A percentile compares a stretch with the other conserved stretches of the same genome.
These are phyloP conservation scores for Capsicum pubescens DNA, from an alignment of 257 asterid species.

Conservation along the genomic window DNA sequence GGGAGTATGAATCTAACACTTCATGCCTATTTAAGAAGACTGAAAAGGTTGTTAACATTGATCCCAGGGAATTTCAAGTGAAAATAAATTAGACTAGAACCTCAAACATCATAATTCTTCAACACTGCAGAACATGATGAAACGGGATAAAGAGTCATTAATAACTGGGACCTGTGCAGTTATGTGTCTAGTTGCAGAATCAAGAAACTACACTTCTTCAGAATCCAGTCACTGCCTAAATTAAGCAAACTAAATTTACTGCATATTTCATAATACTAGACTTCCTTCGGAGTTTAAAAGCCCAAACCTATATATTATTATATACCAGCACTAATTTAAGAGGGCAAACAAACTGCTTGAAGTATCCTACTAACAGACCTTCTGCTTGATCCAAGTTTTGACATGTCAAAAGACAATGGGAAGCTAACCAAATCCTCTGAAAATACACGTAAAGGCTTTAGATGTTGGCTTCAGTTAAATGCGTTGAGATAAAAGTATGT, in stretches of 20 bases:
- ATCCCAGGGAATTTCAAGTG: background rate
- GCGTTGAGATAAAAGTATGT: slow-evolving; percentile 51
- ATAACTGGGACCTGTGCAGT: background rate
- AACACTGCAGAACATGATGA: background rate
- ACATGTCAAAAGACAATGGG: background rate
- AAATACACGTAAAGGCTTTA: background rate
- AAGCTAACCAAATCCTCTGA: background rate
- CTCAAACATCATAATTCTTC: background rate
- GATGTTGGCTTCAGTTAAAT: slow-evolving; percentile 39
- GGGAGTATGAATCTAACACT: too few relatives aligned
- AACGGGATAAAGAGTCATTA: background rate
- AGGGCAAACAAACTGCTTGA: background rate
- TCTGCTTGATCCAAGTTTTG: background rate
- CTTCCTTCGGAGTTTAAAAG: background rate
- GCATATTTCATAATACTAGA: slow-evolving; percentile 3
- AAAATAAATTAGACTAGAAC: background rate
- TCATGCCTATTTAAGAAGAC: background rate
- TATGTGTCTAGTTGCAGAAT: slow-evolving; percentile 18
- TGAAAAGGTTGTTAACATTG: background rate
- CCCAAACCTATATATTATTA: slow-evolving; percentile 18
- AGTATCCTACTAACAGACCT: background rate
- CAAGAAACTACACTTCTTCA: background rate
- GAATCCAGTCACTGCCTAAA: background rate
- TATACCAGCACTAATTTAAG: background rate
- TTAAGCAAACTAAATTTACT: background rate